A percentile compares a stretch with the other conserved stretches of the same genome.
Conservation (phyloP, 2,329 filamentous ascomycete species). For the Claviceps arundinis region DNA sequence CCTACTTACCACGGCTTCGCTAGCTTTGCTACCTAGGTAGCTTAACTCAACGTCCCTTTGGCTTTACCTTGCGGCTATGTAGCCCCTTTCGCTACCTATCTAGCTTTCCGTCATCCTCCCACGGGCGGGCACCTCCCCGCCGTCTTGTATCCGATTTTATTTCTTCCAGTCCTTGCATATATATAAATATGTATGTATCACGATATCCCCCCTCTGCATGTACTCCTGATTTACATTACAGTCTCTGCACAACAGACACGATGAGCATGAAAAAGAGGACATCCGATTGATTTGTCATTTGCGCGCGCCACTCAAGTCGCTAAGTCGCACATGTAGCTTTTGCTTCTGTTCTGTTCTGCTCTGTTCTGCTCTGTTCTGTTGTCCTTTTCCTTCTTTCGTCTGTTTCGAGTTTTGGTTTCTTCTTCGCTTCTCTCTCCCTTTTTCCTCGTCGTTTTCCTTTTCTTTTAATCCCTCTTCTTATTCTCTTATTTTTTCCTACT, state of each 20-base stretch:
- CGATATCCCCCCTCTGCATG: slow-evolving; percentile 7
- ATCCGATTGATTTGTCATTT: too few species aligned
- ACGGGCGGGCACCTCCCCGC: neutral
- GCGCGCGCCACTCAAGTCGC: too few species aligned
- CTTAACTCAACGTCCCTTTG: too few species aligned
- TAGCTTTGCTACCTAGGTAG: too few species aligned
- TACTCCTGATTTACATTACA: neutral
- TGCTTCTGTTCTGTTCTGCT: neutral
- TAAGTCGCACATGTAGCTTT: too few species aligned
- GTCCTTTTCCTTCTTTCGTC: neutral
- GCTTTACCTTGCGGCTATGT: too few species aligned
- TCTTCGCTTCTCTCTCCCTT: neutral
- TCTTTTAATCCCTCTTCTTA: neutral
- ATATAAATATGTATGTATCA: slow-evolving; percentile 2
- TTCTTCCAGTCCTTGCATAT: neutral
- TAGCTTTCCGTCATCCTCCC: neutral
- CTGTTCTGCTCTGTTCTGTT: neutral
- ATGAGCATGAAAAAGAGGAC: neutral
- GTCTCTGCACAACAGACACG: too few species aligned
- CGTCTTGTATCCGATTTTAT: neutral
- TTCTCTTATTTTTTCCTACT: neutral
- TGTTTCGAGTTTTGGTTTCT: neutral
- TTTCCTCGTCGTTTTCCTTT: neutral
- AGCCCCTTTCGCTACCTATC: too few species aligned
- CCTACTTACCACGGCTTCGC: too few species aligned